phyloP scores from a whole-genome alignment of 306 rosid species.

The Macrotyloma uniflorum region DNA sequence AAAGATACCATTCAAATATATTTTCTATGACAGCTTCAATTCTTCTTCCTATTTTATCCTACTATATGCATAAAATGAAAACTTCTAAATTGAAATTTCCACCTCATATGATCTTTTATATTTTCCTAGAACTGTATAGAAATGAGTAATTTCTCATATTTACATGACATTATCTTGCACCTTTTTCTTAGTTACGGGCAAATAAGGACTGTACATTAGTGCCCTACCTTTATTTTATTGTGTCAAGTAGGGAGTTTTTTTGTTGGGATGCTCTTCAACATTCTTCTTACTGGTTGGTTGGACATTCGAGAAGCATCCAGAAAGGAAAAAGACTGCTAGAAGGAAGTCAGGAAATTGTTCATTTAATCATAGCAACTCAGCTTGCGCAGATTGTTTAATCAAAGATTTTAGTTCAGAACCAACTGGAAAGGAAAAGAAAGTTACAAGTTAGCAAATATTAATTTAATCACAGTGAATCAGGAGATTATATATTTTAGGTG shows the following conservation, averaged over 20 bases:
- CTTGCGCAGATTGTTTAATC: constrained; percentile 3
- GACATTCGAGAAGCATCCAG: constrained; percentile 16
- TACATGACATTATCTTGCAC: background rate
- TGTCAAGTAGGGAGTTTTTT: background rate
- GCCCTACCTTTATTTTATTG: background rate
- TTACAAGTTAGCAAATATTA: background rate
- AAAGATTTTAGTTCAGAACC: background rate
- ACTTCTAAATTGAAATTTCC: background rate
- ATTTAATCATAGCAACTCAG: constrained; percentile 13
- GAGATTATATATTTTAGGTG: background rate
- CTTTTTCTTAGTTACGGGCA: background rate
- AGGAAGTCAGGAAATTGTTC: constrained; percentile 8
- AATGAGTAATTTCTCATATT: constrained; percentile 7
- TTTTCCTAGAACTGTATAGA: constrained; percentile 5
- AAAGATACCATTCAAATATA: constrained; percentile 5
- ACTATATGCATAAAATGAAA: background rate
- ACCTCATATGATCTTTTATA: background rate
- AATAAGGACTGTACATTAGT: constrained; percentile 6
- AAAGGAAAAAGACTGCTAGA: background rate
- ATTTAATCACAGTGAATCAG: constrained; percentile 1
- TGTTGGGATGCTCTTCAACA: constrained; percentile 19
- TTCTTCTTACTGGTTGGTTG: constrained; percentile 28
- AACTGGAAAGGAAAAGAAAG: background rate
- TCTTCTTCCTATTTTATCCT: background rate
- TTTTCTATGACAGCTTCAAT: constrained; percentile 2